Base-by-base conservation (phyloP, 805 yeast species). In the Saccharomyces kudriavzevii region DNA sequence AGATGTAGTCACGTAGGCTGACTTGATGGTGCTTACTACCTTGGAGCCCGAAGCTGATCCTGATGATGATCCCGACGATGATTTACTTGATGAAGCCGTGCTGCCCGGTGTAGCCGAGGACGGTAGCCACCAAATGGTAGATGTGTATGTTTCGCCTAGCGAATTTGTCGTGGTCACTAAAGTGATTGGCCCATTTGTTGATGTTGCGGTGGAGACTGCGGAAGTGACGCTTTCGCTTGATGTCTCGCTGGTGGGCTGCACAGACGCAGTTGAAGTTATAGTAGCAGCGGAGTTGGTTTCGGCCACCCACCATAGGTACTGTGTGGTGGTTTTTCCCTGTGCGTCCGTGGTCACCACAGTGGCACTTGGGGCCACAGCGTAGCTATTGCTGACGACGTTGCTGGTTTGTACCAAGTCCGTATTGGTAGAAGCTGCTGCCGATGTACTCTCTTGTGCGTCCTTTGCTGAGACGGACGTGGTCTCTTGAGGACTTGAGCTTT, bases 41-140 rank as follows among this genome's bases (percentile, higher is more conserved):
- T 45, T 48, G 9, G 40, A 9, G 48, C 50, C 20, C 17, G 52
- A 28, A 20, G 24, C 45, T 5, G 43, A n/a, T 3, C 40, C 9
- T 22, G 50, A n/a, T 11, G 47, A 26, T 25, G 53, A 53, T 8
- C 43, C 20, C 4, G 46, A 43, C 29, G 26, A 31, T 25, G 48
- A 14, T 11, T 48, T 24, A 24, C 48, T 50, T 9, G 52, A 40
- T 9, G 45, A 40, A 31, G 49, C 48, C 13, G 52, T 28, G 26
- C 48, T 27, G 26, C 29, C 51, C 22, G 48, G 26, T 26, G 51
- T 26, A 2, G 52, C 54, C 20, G 65, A 51, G 13, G 66, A 54
- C 40, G 69, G 66, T 14, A 61, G 55, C 70, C 69, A 67, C 70
- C 70, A 67, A n/a, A 65, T 51, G 2, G 63, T 64, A 10, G 68